Percentiles rank a stretch among this genome's conserved stretches.
Conservation (phyloP, 306 rosid species). For the Erythrophleum fordii region DNA sequence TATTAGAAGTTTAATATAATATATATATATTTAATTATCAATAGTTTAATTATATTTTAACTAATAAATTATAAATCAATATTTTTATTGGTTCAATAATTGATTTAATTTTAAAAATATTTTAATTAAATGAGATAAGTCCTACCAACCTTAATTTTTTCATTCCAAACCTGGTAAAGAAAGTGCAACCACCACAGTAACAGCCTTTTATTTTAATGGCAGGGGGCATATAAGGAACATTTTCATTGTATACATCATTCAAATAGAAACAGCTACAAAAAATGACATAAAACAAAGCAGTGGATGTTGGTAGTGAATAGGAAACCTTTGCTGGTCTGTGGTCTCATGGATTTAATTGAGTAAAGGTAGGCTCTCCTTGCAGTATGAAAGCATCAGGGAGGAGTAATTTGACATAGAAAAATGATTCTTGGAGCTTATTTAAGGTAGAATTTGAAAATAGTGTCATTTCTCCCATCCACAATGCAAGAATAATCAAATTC, state of each 20-base stretch:
- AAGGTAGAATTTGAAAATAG: not conserved
- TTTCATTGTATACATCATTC: not conserved
- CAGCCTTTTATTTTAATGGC: not conserved
- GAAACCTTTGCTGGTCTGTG: not conserved
- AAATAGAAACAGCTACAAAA: not conserved
- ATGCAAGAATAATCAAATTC: not conserved
- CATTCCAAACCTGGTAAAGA: conserved; percentile 37
- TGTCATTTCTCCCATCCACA: not conserved
- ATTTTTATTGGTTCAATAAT: too few species aligned
- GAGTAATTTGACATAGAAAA: not conserved
- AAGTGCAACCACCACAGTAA: conserved; percentile 2
- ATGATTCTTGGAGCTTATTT: not conserved
- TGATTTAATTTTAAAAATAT: too few species aligned
- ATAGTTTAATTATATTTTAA: too few species aligned
- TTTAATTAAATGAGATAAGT: conserved; percentile 53
- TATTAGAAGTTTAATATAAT: too few species aligned
- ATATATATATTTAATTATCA: too few species aligned
- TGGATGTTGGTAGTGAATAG: not conserved
- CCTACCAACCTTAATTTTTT: conserved; percentile 42
- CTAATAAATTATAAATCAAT: too few species aligned
- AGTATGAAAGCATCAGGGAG: not conserved
- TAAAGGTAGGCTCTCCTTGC: not conserved
- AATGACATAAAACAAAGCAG: not conserved
- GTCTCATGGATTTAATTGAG: not conserved
- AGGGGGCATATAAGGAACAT: not conserved